These are phyloP conservation scores for Populus davidiana DNA, from an alignment of 345 rosid species.

Conservation along the genomic window DNA sequence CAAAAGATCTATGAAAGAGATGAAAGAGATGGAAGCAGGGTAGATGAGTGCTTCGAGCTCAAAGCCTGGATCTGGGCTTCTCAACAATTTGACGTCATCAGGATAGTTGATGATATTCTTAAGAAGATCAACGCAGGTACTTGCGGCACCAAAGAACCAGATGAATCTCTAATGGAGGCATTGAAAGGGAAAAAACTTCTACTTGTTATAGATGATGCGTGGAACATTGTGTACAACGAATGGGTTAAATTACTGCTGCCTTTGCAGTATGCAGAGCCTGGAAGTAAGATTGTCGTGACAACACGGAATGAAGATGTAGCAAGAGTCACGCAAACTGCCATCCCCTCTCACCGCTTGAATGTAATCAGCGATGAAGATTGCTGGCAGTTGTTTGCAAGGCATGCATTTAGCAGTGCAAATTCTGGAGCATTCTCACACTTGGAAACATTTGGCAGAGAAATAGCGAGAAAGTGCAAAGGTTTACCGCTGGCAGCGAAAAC, in stretches of 20 bases:
- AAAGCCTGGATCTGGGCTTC: constrained; percentile 11
- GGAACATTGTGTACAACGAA: background rate
- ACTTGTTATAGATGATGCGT: constrained; percentile 16
- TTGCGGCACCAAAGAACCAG: background rate
- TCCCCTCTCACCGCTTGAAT: background rate
- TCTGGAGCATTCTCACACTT: too few relatives aligned
- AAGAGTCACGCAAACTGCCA: background rate
- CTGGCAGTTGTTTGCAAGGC: constrained; percentile 14
- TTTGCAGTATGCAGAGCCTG: background rate
- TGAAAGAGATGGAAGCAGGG: background rate
- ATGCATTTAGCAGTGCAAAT: background rate
- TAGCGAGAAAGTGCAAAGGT: constrained; percentile 7
- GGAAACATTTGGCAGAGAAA: constrained; percentile 9
- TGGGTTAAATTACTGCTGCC: constrained; percentile 1
- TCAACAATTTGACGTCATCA: background rate
- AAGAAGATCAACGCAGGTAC: background rate
- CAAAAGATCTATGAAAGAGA: background rate
- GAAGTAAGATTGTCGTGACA: constrained; percentile 7
- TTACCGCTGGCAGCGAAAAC: constrained; percentile 15
- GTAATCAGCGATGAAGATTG: background rate
- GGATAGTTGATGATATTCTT: background rate
- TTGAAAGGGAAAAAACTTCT: constrained; percentile 1
- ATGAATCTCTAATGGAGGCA: background rate
- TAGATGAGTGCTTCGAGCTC: background rate
- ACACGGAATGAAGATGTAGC: background rate